phyloP scores from a whole-genome alignment of 1,284 basidiomycete genomes.

The Ustilago nuda region DNA sequence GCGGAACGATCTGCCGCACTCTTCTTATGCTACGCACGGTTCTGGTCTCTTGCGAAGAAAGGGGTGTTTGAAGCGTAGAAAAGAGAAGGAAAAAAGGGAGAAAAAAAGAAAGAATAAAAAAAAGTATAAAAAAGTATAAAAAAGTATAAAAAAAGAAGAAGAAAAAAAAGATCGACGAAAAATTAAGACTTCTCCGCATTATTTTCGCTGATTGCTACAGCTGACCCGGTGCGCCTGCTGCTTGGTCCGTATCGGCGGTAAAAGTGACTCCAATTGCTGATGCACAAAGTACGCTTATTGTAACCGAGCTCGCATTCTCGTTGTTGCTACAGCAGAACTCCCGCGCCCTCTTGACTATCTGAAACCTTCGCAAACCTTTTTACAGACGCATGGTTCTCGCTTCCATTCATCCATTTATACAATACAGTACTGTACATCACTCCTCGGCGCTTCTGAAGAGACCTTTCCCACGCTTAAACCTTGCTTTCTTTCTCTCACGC shows the following conservation, averaged over 20 bases:
- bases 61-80: not conserved
- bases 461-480: not conserved
- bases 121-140: not conserved
- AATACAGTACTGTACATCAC: not conserved
- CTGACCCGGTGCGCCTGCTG: not conserved
- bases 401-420: not conserved
- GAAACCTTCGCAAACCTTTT: not conserved
- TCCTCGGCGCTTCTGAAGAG: not conserved
- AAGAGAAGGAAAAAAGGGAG: not conserved
- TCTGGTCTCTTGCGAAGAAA: too few species aligned
- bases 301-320: not conserved
- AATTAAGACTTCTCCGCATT: slow-evolving; percentile 5
- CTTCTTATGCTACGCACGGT: not conserved
- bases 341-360: not conserved
- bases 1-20: not conserved
- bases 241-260: not conserved
- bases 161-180: not conserved
- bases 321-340: not conserved
- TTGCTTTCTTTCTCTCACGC: not conserved
- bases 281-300: not conserved
- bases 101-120: not conserved
- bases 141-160: not conserved
- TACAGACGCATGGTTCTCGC: not conserved
- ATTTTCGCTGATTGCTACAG: too few species aligned
- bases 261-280: not conserved